Conservation (phyloP, 495 filamentous ascomycete genomes). For the Bathelium albidoporum region DNA sequence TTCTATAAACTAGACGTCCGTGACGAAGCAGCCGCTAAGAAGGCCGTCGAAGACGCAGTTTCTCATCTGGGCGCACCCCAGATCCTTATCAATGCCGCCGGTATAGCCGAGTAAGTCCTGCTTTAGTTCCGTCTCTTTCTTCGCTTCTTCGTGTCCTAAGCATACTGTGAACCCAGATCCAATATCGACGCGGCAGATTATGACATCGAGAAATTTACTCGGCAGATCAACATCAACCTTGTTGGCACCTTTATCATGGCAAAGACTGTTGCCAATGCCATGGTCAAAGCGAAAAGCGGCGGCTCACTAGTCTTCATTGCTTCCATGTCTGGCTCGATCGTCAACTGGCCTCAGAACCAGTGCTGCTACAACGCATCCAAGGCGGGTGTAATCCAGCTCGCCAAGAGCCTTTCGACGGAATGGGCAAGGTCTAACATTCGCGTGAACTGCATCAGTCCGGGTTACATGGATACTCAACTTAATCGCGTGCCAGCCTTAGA, state of each 20-base stretch:
- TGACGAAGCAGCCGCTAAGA: constrained; percentile 50
- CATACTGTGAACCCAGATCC: constrained; percentile 41
- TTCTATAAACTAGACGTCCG: constrained; percentile 68
- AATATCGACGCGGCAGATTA: constrained; percentile 54
- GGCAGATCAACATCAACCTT: constrained; percentile 66
- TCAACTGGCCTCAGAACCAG: constrained; percentile 73
- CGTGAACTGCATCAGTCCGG: constrained; percentile 68
- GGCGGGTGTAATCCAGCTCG: constrained; percentile 65
- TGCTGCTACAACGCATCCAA: constrained; percentile 73
- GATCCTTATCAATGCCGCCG: constrained; percentile 72
- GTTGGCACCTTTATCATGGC: constrained; percentile 60
- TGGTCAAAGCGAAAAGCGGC: constrained; percentile 41
- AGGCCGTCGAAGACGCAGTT: constrained; percentile 49
- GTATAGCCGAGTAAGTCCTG: constrained; percentile 62
- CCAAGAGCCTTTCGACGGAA: constrained; percentile 67
- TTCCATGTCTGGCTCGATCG: constrained; percentile 67
- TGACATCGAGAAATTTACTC: constrained; percentile 50
- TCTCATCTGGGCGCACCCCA: constrained; percentile 54
- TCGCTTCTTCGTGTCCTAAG: constrained; percentile 3
- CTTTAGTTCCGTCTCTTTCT: not conserved
- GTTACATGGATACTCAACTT: constrained; percentile 71
- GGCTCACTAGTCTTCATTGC: constrained; percentile 59
- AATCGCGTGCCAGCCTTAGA: constrained; percentile 64
- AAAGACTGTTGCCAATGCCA: constrained; percentile 52
- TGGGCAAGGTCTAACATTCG: constrained; percentile 67